phyloP scores from a whole-genome alignment of 768 basidiomycete species.

The Dentipellis sp. region DNA sequence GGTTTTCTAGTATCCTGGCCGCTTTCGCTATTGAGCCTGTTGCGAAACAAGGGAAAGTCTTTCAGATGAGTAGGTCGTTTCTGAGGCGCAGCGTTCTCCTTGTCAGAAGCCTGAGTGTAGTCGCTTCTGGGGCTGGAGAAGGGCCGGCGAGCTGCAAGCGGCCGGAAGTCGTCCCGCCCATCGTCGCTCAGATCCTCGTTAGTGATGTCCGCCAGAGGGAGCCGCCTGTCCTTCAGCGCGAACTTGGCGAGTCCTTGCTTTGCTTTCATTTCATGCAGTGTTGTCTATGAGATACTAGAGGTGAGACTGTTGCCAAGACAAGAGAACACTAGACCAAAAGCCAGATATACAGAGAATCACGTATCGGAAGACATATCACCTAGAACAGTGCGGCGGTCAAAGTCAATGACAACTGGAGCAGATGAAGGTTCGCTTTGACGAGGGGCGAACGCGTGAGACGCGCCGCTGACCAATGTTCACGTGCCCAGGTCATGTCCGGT shows the following conservation, averaged over 20 bases:
- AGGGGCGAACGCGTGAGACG: not conserved
- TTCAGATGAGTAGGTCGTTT: not conserved
- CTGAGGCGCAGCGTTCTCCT: not conserved
- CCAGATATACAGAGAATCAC: not conserved
- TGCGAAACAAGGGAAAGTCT: not conserved
- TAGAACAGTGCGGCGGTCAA: not conserved
- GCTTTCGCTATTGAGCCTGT: no score
- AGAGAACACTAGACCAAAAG: not conserved
- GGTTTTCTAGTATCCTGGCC: no score
- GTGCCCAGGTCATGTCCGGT: not conserved
- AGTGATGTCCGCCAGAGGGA: conserved; percentile 13
- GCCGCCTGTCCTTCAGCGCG: not conserved
- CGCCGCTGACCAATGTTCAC: not conserved
- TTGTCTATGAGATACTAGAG: no score
- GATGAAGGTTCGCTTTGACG: not conserved
- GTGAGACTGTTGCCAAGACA: not conserved
- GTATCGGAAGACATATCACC: not conserved
- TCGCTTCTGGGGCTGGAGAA: not conserved
- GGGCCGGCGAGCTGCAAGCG: not conserved
- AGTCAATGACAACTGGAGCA: not conserved
- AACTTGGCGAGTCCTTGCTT: not conserved
- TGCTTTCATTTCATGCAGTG: not conserved
- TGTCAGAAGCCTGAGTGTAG: not conserved
- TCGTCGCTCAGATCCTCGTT: not conserved
- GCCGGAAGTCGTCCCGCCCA: not conserved